Evolutionary conservation across 2,329 filamentous ascomycete species (phyloP).

Genomic region (Sphaceloma murrayae): DNA sequence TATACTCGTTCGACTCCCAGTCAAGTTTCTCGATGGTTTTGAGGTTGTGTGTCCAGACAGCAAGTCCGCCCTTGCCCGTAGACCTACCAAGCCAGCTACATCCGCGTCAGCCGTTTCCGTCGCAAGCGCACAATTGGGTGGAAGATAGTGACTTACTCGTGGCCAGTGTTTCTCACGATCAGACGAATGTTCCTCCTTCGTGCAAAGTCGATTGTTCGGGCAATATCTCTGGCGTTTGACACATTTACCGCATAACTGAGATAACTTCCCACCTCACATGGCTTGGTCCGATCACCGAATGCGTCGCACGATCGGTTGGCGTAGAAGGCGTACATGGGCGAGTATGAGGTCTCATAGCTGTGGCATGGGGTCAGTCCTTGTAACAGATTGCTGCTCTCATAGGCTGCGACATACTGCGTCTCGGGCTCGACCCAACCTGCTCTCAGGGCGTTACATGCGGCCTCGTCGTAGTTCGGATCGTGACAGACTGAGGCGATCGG

Average conservation of each 20-base stretch:
- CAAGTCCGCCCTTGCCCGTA: conserved; percentile 50
- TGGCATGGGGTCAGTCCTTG: too few species aligned
- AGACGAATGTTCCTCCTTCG: conserved; percentile 42
- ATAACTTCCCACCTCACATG: conserved; percentile 39
- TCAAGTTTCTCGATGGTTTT: conserved; percentile 38
- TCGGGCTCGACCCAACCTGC: conserved; percentile 36
- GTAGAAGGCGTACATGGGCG: conserved; percentile 27
- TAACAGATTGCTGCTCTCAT: neutral
- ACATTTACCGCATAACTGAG: conserved; percentile 29
- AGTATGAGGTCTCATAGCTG: conserved; percentile 28
- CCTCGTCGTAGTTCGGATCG: conserved; percentile 35
- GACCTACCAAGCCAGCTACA: conserved; percentile 43
- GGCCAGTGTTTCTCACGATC: conserved; percentile 37
- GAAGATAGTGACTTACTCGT: conserved; percentile 24
- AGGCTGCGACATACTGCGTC: conserved; percentile 33
- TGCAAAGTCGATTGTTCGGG: conserved; percentile 33
- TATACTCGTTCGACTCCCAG: conserved; percentile 26
- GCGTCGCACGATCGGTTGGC: conserved; percentile 36
- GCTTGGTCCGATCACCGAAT: conserved; percentile 26
- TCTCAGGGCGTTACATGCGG: conserved; percentile 35
- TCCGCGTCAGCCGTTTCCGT: too few species aligned
- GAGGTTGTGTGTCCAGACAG: conserved; percentile 49
- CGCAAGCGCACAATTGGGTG: too few species aligned
- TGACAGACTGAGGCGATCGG: conserved; percentile 44
- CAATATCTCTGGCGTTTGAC: conserved; percentile 23